phyloP scores from a whole-genome alignment of 2,329 filamentous ascomycete genomes.

The Sclerotinia spermophila region DNA sequence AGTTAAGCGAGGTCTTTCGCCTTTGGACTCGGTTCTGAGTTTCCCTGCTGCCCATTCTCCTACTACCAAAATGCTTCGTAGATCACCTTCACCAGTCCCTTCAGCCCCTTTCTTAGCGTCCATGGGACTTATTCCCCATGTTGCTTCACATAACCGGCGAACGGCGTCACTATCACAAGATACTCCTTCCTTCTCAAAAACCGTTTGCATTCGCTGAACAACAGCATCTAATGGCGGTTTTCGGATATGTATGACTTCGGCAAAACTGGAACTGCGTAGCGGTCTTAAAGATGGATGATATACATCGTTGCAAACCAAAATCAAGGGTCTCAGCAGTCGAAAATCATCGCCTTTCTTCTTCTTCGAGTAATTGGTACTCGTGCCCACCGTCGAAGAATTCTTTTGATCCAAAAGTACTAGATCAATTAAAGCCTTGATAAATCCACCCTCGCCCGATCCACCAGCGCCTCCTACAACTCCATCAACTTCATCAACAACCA shows the following conservation, averaged over 20 bases:
- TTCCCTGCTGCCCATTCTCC: conserved; percentile 81
- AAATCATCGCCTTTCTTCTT: conserved; percentile 81
- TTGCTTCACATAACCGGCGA: conserved; percentile 75
- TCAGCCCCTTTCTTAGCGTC: conserved; percentile 67
- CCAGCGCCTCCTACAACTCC: conserved; percentile 82
- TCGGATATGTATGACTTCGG: conserved; percentile 87
- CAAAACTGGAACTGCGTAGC: conserved; percentile 76
- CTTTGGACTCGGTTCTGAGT: conserved; percentile 49
- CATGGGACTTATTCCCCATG: conserved; percentile 75
- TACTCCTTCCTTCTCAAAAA: conserved; percentile 88
- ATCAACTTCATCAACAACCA: conserved; percentile 95
- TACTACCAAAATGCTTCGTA: conserved; percentile 80
- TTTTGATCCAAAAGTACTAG: conserved; percentile 82
- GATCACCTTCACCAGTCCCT: conserved; percentile 65
- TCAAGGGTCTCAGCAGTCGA: conserved; percentile 78
- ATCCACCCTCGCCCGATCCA: conserved; percentile 80
- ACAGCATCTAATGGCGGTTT: conserved; percentile 86
- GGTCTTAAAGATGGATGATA: conserved; percentile 88
- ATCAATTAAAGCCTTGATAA: conserved; percentile 92
- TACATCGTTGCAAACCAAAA: conserved; percentile 95
- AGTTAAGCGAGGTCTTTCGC: conserved; percentile 52
- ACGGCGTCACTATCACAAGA: conserved; percentile 86
- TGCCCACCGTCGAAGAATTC: conserved; percentile 50
- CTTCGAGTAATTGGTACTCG: conserved; percentile 38
- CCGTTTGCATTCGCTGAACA: conserved; percentile 70